Evolutionary conservation across 345 rosid species (phyloP), one percentile per base, ranked within the genome.

Genomic region (Hevea brasiliensis): DNA sequence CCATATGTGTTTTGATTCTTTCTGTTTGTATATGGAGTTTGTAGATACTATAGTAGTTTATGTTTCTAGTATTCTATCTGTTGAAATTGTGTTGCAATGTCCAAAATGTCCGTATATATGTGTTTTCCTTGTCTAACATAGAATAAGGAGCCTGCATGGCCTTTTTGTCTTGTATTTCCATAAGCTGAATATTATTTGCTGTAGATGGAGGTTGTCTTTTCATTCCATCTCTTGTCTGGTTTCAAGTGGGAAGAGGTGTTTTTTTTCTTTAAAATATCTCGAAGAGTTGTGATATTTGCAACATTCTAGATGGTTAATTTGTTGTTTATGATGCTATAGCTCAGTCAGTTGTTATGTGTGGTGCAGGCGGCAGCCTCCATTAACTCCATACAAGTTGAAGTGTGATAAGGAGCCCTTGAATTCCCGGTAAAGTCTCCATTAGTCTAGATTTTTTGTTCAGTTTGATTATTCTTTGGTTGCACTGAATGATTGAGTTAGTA

Each of bases 321-420:
- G 10, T 51, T 77, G 54, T 20, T 35, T 9, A 65, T 56, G 45
- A 67, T 54, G 61, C 68, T 10, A 29, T 57, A 35, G 62, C 56
- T 54, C 35, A 59, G 27, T 61, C 37, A 7, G 24, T 32, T 78
- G 7, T 72, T 71, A 24, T 63, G 58, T 44, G 56, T 58, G 55
- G 65, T 83, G 81, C 88, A 96, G 98, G 92, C 87, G 97, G 81
- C 81, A 85, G 71, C 82, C 85, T 72, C 92, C 81, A 11, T 77
- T 87, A 58, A 53, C 47, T 26, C 75, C 72, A 15, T 96, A 93
- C 89, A 93, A 85, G 80, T 86, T 96, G 89, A 93, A 91, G 90
- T 91, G 97, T 74, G 98, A 93, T 69, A 89, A 89, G 84, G 98
- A 96, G 68, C 83, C 87, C 73, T 76, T 93, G 53, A 96, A 88